A percentile compares a stretch with the other conserved stretches of the same genome.
These are phyloP conservation scores for Plasmodium ovale DNA, from an alignment of 169 alveolate species.

Conservation along the genomic window DNA sequence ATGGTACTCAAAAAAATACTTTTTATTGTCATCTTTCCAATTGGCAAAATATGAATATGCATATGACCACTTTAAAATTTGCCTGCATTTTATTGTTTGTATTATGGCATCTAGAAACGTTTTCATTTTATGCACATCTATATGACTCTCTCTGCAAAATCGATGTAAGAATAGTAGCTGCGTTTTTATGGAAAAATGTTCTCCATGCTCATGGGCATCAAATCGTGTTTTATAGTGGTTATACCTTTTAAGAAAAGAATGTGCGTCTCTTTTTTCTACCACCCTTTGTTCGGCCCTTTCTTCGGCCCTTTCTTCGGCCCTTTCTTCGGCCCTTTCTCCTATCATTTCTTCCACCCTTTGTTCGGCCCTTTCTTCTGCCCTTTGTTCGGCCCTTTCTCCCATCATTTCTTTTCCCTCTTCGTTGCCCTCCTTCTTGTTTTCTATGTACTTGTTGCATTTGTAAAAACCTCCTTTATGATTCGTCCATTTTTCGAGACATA, in stretches of 20 bases:
- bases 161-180: constrained; percentile 29
- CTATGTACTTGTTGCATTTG: constrained; percentile 47
- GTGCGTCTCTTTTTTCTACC: constrained; percentile 20
- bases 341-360: too few species aligned
- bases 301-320: not conserved
- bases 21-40: constrained; percentile 43
- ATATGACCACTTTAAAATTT: constrained; percentile 67
- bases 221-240: constrained; percentile 57
- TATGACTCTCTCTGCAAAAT: constrained; percentile 10
- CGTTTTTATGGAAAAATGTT: constrained; percentile 36
- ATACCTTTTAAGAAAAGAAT: constrained; percentile 14
- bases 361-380: too few species aligned
- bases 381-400: too few species aligned
- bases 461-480: constrained; percentile 69
- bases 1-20: constrained; percentile 53
- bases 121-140: constrained; percentile 10
- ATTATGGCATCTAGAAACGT: constrained; percentile 39
- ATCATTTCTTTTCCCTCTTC: too few species aligned
- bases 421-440: not conserved
- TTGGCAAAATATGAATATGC: constrained; percentile 48
- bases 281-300: not conserved
- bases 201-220: constrained; percentile 60
- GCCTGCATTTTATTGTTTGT: constrained; percentile 51
- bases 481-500: constrained; percentile 33
- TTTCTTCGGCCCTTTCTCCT: not conserved